Conservation (phyloP, 345 rosid species). For the Trapa incisa region DNA sequence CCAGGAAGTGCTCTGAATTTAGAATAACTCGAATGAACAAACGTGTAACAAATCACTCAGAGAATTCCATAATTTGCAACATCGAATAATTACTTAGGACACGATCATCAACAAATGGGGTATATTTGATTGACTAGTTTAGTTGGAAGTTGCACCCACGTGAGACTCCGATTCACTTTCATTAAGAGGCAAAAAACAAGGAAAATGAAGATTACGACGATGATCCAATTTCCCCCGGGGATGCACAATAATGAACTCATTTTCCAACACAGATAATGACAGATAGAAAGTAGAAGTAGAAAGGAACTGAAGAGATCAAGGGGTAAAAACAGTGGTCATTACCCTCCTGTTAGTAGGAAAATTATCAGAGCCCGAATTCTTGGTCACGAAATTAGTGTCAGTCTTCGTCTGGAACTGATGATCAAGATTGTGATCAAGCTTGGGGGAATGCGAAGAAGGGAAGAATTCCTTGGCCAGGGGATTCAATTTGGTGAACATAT, state of each 20-base stretch:
- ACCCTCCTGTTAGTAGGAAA: conserved; percentile 29
- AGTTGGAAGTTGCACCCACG: neutral
- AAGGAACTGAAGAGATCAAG: conserved; percentile 7
- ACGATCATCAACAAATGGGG: neutral
- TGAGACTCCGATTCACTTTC: neutral
- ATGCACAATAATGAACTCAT: neutral
- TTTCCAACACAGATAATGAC: neutral
- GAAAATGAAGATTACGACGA: neutral
- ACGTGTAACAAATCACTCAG: no score
- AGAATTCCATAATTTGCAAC: neutral
- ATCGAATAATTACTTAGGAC: neutral
- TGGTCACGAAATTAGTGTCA: conserved; percentile 17
- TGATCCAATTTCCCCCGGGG: neutral
- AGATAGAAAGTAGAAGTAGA: neutral
- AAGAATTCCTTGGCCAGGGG: conserved; percentile 78
- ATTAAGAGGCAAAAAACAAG: neutral
- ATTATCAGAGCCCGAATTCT: conserved; percentile 19
- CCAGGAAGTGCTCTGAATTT: neutral
- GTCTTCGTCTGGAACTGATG: conserved; percentile 8
- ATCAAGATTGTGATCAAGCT: neutral
- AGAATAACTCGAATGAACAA: neutral
- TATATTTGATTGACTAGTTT: neutral
- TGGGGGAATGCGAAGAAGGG: conserved; percentile 37
- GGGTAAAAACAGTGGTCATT: conserved; percentile 8
- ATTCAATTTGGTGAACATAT: conserved; percentile 72